Conservation (phyloP, 768 basidiomycete species). For the Lentinus brumalis region DNA sequence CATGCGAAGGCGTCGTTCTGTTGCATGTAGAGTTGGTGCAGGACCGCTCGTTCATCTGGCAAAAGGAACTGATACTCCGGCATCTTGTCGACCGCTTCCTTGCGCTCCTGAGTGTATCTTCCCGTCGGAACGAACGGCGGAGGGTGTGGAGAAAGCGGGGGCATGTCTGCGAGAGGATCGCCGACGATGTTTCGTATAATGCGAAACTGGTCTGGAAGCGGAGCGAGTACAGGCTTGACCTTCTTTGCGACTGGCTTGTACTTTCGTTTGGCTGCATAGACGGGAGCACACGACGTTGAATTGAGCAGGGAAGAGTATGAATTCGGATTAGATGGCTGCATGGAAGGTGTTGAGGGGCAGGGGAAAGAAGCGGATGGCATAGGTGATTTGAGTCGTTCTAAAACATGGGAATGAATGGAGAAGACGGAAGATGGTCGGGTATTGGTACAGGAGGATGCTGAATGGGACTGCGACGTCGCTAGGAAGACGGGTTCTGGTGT, state of each 20-base stretch:
- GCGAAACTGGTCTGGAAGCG: constrained; percentile 22
- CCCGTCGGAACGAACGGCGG: constrained; percentile 9
- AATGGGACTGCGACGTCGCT: not conserved
- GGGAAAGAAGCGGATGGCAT: no score
- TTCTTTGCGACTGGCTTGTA: constrained; percentile 29
- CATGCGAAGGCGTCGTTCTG: constrained; percentile 37
- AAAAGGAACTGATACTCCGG: constrained; percentile 31
- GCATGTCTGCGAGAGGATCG: constrained; percentile 19
- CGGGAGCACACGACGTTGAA: not conserved
- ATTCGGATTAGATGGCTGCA: not conserved
- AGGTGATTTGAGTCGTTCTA: not conserved
- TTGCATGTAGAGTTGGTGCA: constrained; percentile 34
- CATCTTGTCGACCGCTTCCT: constrained; percentile 9
- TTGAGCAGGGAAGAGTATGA: not conserved
- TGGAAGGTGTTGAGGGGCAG: no score
- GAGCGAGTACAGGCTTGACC: constrained; percentile 20
- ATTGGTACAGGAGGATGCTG: not conserved
- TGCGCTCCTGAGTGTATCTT: constrained; percentile 21
- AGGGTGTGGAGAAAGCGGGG: constrained; percentile 11
- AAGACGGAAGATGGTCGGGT: not conserved
- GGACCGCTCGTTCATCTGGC: constrained; percentile 33
- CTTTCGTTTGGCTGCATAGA: constrained; percentile 11
- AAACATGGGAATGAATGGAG: not conserved
- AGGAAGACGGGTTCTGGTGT: not conserved
- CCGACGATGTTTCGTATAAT: constrained; percentile 17